phyloP scores from a whole-genome alignment of 768 basidiomycete genomes.

The Lactarius deliciosus region DNA sequence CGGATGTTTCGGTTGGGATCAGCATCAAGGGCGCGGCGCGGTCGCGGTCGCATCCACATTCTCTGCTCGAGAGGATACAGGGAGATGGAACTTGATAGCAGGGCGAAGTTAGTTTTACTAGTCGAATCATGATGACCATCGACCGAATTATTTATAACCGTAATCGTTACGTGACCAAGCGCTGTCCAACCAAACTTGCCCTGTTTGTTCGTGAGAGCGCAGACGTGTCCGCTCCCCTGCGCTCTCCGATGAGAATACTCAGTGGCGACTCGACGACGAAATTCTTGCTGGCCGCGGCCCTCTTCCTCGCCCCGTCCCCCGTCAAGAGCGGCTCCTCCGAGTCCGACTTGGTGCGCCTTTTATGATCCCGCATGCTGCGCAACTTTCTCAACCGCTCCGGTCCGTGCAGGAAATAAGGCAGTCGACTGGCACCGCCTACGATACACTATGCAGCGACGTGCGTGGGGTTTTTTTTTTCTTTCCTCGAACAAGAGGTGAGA shows the following conservation, averaged over 20 bases:
- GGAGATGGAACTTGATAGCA: conserved; percentile 11
- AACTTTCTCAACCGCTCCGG: background rate
- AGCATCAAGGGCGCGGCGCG: conserved; percentile 29
- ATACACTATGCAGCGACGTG: conserved; percentile 9
- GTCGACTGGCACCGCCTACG: conserved; percentile 2
- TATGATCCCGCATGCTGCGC: background rate
- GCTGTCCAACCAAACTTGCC: background rate
- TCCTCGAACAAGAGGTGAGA: too few relatives aligned
- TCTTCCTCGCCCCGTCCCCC: background rate
- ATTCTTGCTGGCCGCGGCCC: background rate
- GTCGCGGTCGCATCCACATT: conserved; percentile 16
- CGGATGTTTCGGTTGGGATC: conserved; percentile 12
- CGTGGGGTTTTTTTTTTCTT: background rate
- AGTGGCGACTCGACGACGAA: background rate
- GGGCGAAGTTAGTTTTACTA: background rate
- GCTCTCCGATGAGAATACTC: background rate
- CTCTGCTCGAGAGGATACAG: conserved; percentile 27
- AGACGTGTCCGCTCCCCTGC: background rate
- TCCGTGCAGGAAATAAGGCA: conserved; percentile 2
- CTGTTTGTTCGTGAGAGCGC: background rate
- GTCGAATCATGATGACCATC: background rate
- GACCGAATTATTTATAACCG: background rate
- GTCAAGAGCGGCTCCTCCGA: too few relatives aligned
- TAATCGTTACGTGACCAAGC: background rate
- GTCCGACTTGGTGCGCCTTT: too few relatives aligned